These are phyloP conservation scores for Ramicandelaber brevisporus DNA, from an alignment of 192 early-diverging fungal species.

Conservation along the genomic window DNA sequence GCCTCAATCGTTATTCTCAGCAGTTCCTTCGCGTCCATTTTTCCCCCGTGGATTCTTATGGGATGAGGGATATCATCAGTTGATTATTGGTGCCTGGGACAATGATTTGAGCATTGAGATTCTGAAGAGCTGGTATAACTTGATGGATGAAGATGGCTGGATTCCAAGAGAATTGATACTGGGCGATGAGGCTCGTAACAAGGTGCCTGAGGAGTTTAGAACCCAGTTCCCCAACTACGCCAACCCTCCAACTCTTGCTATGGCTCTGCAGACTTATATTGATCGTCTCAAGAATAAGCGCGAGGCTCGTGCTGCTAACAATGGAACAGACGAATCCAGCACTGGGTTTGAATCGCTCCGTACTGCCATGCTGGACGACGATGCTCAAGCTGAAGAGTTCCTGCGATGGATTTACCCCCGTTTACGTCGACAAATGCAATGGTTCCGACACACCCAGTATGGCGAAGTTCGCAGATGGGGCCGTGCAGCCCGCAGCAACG, in stretches of 20 bases:
- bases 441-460: constrained; percentile 55
- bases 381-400: constrained; percentile 13
- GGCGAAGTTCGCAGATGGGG: constrained; percentile 30
- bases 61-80: constrained; percentile 85
- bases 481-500: constrained; percentile 10
- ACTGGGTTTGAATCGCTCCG: not conserved
- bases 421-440: constrained; percentile 39
- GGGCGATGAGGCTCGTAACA: constrained; percentile 75
- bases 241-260: constrained; percentile 71
- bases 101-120: constrained; percentile 65
- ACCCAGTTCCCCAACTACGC: constrained; percentile 77
- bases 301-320: not conserved
- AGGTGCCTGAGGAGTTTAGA: constrained; percentile 75
- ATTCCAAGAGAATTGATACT: constrained; percentile 86
- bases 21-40: constrained; percentile 71
- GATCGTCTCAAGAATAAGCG: constrained; percentile 16
- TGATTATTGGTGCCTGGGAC: constrained; percentile 67
- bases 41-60: constrained; percentile 93
- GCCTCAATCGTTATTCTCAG: constrained; percentile 48
- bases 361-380: not conserved
- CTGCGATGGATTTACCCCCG: constrained; percentile 30
- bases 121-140: constrained; percentile 44
- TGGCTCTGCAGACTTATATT: constrained; percentile 37
- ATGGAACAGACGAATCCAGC: not conserved
- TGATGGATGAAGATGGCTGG: constrained; percentile 70